Evolutionary conservation across 169 alveolate genomes (phyloP).

Genomic region (Theileria parva): DNA sequence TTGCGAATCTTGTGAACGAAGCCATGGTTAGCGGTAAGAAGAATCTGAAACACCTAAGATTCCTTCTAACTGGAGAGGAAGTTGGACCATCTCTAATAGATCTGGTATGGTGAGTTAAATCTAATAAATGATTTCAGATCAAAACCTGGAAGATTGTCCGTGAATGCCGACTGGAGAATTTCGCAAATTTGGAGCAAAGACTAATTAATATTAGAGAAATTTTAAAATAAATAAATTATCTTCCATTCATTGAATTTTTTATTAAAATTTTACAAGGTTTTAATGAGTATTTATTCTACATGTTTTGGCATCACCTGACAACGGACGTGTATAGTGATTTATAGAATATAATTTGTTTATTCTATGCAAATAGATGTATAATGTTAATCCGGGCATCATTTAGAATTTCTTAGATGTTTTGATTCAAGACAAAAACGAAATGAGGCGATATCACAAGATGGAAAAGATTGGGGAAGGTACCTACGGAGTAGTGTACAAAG

Average conservation of each 20-base stretch:
- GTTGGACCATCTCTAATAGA: slow-evolving; percentile 49
- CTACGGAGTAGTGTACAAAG: slow-evolving; percentile 97
- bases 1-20: slow-evolving; percentile 10
- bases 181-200: slow-evolving; percentile 43
- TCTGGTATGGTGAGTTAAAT: slow-evolving; percentile 20
- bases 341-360: not conserved
- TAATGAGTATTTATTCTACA: not conserved
- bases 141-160: slow-evolving; percentile 51
- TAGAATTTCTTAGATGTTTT: not conserved
- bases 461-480: slow-evolving; percentile 99
- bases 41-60: slow-evolving; percentile 38
- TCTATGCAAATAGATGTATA: not conserved
- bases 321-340: not conserved
- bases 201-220: slow-evolving; percentile 7
- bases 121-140: slow-evolving; percentile 5
- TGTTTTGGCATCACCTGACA: not conserved
- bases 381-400: not conserved
- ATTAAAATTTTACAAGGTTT: not conserved
- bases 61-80: slow-evolving; percentile 49
- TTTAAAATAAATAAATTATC: not conserved
- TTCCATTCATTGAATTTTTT: not conserved
- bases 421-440: slow-evolving; percentile 18
- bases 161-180: slow-evolving; percentile 14
- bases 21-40: not conserved
- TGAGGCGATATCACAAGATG: slow-evolving; percentile 92